Evolutionary conservation across 2,329 filamentous ascomycete genomes (phyloP), one percentile per base, ranked within the genome.

Genomic region (Trichoderma koningii): DNA sequence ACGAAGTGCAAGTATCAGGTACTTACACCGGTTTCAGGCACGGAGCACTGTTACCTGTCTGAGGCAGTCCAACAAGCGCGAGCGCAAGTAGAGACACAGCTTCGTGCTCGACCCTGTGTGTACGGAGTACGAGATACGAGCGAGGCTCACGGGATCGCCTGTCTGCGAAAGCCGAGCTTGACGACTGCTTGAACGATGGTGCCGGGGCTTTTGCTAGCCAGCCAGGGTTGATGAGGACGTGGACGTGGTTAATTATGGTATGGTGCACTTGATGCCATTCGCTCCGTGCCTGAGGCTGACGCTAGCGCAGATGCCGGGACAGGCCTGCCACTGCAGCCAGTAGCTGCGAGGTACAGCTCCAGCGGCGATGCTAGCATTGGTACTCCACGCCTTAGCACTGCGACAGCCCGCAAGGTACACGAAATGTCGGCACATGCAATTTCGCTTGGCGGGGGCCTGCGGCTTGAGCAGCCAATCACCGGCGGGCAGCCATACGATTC

Each of bases 381-480:
- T 53, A 48, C 42, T 21, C n/a, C 5, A 19, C 19, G n/a, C 17
- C 14, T n/a, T 30, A 19, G 48, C 48, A 26, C 48, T 44, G 52
- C 52, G 42, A 51, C n/a, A 59, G 44, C 26, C 56, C 19, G 56
- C 56, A 38, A 41, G 42, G 42, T 15, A 50, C 26, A 62, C 57
- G 42, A 38, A 38, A 38, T 48, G 57, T 42, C 52, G 48, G 42
- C 45, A 66, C 50, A 52, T 52, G 50, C 2, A 52, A 66, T 66
- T 64, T 66, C 65, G 65, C 65, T 66, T 45, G 47, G 38, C 28
- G 19, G 65, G 52, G 59, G 60, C 47, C 15, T 30, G 41, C 42
- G 42, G 42, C n/a, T n/a, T 44, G 6, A 2, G 23, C 34, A 41
- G 17, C 63, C 63, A 61, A 61, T 61, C 47, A 61, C 21, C 9